phyloP scores from a whole-genome alignment of 2,329 filamentous ascomycete genomes.

The Talaromyces piceae region DNA sequence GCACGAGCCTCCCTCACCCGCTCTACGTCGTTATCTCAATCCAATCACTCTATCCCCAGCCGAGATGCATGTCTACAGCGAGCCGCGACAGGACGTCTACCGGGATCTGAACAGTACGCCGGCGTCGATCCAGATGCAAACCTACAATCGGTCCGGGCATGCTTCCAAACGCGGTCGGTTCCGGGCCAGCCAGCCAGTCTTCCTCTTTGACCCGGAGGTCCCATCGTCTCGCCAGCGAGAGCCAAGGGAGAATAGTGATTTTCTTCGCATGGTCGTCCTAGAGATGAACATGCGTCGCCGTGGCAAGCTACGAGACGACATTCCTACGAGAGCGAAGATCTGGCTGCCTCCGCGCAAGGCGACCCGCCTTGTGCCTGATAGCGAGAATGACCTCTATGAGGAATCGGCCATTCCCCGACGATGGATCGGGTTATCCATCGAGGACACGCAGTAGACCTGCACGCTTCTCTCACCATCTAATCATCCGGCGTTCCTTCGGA shows the following conservation, averaged over 20 bases:
- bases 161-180: conserved; percentile 22
- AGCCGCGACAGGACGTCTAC: conserved; percentile 29
- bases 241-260: conserved; percentile 56
- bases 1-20: conserved; percentile 47
- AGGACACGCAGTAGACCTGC: conserved; percentile 2
- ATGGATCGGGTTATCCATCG: conserved; percentile 24
- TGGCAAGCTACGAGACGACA: conserved; percentile 53
- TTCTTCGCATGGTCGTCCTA: conserved; percentile 56
- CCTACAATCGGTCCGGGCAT: conserved; percentile 41
- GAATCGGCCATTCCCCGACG: conserved; percentile 20
- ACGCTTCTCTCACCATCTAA: too few relatives aligned
- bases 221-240: conserved; percentile 51
- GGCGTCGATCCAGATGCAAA: conserved; percentile 57
- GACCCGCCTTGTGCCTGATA: conserved; percentile 12
- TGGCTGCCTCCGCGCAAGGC: conserved; percentile 52
- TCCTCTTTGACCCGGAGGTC: conserved; percentile 25
- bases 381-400: conserved; percentile 15
- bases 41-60: conserved; percentile 43
- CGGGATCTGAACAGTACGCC: conserved; percentile 30
- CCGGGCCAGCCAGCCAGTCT: conserved; percentile 32
- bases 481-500: not conserved
- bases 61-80: conserved; percentile 39
- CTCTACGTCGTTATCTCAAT: conserved; percentile 54
- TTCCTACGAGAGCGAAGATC: conserved; percentile 49
- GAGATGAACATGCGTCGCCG: conserved; percentile 62